A percentile compares a stretch with the other conserved stretches of the same genome.
phyloP scores from a whole-genome alignment of 768 basidiomycete species.

The Tricholoma sp. region DNA sequence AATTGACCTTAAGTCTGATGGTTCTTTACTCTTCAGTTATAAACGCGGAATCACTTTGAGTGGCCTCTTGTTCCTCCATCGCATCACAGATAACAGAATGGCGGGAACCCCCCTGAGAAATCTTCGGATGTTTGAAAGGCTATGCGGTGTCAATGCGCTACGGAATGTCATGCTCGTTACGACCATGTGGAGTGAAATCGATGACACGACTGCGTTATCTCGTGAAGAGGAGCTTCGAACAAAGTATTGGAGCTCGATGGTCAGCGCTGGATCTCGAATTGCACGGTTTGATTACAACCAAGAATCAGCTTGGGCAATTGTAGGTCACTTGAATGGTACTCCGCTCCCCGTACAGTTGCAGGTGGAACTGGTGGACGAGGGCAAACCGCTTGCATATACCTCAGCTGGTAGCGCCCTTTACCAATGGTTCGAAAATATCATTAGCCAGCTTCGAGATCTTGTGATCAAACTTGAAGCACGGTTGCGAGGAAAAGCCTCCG shows the following conservation, averaged over 20 bases:
- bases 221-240: not conserved
- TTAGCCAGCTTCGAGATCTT: constrained; percentile 1
- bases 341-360: not conserved
- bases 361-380: constrained; percentile 1
- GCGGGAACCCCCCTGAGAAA: not conserved
- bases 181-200: constrained; percentile 3
- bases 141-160: not conserved
- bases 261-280: not conserved
- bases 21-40: not conserved
- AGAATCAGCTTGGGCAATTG: constrained; percentile 1
- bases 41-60: not conserved
- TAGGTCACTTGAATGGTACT: not conserved
- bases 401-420: not conserved
- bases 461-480: not conserved
- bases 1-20: not conserved
- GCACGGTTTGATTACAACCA: not conserved
- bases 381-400: not conserved
- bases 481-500: not conserved
- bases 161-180: not conserved
- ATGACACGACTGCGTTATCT: not conserved
- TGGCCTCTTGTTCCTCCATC: not conserved
- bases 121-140: not conserved
- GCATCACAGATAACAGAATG: not conserved
- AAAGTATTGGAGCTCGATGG: constrained; percentile 1
- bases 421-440: not conserved